These are phyloP conservation scores for Leishmania gerbilli DNA, from an alignment of 208 protist species.

Conservation along the genomic window DNA sequence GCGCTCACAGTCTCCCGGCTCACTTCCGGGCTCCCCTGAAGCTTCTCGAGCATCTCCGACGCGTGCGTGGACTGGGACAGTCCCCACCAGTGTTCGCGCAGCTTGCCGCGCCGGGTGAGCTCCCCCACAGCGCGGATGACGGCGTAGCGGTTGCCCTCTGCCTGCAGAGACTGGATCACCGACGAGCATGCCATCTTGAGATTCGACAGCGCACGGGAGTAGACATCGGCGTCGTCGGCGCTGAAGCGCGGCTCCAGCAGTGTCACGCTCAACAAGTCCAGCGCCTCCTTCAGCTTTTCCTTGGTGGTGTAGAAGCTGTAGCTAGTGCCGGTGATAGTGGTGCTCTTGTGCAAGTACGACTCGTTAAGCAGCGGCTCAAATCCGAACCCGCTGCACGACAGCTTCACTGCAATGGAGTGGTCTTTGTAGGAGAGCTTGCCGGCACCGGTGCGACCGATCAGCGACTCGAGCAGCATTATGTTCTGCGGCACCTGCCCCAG, in stretches of 20 bases:
- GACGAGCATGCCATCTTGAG: constrained; percentile 71
- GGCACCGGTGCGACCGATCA: constrained; percentile 69
- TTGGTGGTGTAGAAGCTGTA: constrained; percentile 89
- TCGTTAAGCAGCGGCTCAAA: constrained; percentile 76
- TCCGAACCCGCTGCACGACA: constrained; percentile 82
- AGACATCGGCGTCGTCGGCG: constrained; percentile 66
- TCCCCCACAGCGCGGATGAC: constrained; percentile 60
- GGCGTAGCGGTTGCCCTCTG: constrained; percentile 72
- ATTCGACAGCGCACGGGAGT: constrained; percentile 62
- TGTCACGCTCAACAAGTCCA: constrained; percentile 67
- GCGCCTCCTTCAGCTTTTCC: constrained; percentile 75
- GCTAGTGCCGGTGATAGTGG: constrained; percentile 64
- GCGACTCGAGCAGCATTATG: constrained; percentile 51
- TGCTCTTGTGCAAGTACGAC: constrained; percentile 57
- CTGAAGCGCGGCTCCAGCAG: constrained; percentile 74
- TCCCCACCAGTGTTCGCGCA: constrained; percentile 80
- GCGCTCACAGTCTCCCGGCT: constrained; percentile 25
- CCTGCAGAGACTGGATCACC: constrained; percentile 73
- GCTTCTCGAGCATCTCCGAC: constrained; percentile 65
- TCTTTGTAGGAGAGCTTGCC: constrained; percentile 78
- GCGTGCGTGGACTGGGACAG: constrained; percentile 66
- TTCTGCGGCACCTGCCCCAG: constrained; percentile 36
- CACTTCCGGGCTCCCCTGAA: constrained; percentile 57
- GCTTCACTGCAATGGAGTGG: constrained; percentile 73
- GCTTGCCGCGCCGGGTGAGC: constrained; percentile 56